Conservation (phyloP, 163 green algal genomes). For the Chlamydomonas reinhardtii region DNA sequence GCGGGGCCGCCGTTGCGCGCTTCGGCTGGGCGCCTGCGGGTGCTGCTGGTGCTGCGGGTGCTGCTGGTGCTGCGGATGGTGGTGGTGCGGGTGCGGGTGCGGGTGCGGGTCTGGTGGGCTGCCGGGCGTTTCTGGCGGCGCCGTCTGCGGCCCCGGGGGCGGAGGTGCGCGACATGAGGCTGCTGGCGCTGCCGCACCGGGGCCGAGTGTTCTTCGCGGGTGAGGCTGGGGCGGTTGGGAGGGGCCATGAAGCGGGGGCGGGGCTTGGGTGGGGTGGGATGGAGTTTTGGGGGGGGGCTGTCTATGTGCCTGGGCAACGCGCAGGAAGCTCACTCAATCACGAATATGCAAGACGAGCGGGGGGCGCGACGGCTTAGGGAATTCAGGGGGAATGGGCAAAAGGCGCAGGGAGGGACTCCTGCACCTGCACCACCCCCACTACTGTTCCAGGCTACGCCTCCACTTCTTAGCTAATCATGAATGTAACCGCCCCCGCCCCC, state of each 20-base stretch:
- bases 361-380: too few relatives aligned
- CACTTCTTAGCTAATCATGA: background rate
- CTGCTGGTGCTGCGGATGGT: background rate
- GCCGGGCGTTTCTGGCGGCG: too few relatives aligned
- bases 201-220: constrained; percentile 33
- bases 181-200: constrained; percentile 22
- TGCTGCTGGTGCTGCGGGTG: background rate
- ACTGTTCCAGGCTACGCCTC: too few relatives aligned
- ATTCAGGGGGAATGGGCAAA: too few relatives aligned
- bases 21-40: background rate
- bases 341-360: too few relatives aligned
- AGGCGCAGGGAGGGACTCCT: too few relatives aligned
- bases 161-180: constrained; percentile 17
- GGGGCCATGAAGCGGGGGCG: too few relatives aligned
- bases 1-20: background rate
- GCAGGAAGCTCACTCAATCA: too few relatives aligned
- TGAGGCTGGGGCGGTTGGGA: background rate
- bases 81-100: background rate
- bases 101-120: background rate
- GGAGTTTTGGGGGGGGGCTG: too few relatives aligned
- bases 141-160: background rate
- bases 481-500: background rate
- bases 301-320: too few relatives aligned
- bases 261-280: too few relatives aligned
- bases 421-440: too few relatives aligned